Conservation (phyloP, 1,284 basidiomycete genomes). For the Ustilago loliicola region DNA sequence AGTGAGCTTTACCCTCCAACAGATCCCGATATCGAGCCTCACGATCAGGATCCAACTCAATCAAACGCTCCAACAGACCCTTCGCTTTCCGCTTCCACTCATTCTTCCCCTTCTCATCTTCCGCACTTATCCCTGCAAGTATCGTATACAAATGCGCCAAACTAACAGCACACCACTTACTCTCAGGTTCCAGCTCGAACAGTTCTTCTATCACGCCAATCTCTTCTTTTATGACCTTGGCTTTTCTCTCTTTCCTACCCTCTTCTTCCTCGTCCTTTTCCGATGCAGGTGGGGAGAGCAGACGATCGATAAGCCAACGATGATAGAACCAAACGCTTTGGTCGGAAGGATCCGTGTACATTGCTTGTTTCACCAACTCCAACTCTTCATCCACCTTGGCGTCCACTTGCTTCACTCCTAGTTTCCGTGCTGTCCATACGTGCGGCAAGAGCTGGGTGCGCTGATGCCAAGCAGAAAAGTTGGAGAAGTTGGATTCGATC, state of each 20-base stretch:
- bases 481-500: conserved; percentile 94
- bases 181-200: conserved; percentile 89
- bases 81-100: conserved; percentile 9
- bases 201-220: conserved; percentile 85
- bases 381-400: conserved; percentile 78
- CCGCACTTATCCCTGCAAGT: conserved; percentile 1
- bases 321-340: conserved; percentile 99
- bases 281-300: background rate
- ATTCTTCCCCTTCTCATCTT: background rate
- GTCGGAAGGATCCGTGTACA: conserved; percentile 96
- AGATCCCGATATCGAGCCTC: conserved; percentile 58
- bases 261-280: background rate
- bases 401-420: conserved; percentile 69
- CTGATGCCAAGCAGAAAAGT: conserved; percentile 99
- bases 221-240: conserved; percentile 74
- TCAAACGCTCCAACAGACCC: conserved; percentile 35
- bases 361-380: conserved; percentile 89
- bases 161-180: conserved; percentile 78
- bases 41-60: conserved; percentile 59
- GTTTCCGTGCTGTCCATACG: conserved; percentile 75
- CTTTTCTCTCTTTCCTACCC: background rate
- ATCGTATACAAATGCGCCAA: conserved; percentile 55
- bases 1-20: conserved; percentile 37
- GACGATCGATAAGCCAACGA: conserved; percentile 85
- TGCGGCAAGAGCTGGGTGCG: conserved; percentile 83